Base-by-base conservation (phyloP, 306 rosid species). In the Elaeagnus macrophylla region DNA sequence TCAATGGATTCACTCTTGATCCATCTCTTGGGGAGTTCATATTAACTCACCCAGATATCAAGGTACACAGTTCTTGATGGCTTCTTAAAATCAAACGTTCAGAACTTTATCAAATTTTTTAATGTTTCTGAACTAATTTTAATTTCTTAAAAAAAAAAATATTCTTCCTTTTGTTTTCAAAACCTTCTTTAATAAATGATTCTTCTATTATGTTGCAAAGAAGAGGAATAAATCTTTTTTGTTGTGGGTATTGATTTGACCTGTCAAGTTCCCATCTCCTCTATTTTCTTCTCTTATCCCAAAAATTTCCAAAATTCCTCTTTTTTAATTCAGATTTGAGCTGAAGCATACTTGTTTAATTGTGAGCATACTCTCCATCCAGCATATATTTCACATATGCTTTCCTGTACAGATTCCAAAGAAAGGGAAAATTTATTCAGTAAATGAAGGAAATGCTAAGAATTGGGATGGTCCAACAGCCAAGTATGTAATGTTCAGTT, bases 11-110 rank as follows among this genome's bases (percentile, higher is more conserved):
- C 83, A 86, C 96, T 13, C 95, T 91, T 51, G 97, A 86, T 66
- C 97, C 97, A 49, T 91, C 94, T 64, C 97, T 86, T 56, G 95
- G 96, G 39, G 97, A 86, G 75, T 91, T 91, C 80, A 91, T 91
- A 66, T 74, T 91, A 53, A 91, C 95, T 60, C 96, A 91, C 79
- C 96, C 96, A 48, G 80, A 82, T 64, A 82, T 91, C 66, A 81
- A 86, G 96, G 97, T 91, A 76, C 40, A 18, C 38, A 6, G 6
- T 3, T 37, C 44, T 8, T 41, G 46, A 10, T 41, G 10, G 46
- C 46, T 41, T 41, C 46, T 41, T 13, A 9, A 10, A 41, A n/a
- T n/a, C n/a, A n/a, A n/a, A n/a, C n/a, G n/a, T n/a, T n/a, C n/a
- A n/a, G n/a, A n/a, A n/a, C n/a, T n/a, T n/a, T n/a, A n/a, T n/a